phyloP scores from a whole-genome alignment of 1,139 yeast species.

The Saccharomyces pastorianus region DNA sequence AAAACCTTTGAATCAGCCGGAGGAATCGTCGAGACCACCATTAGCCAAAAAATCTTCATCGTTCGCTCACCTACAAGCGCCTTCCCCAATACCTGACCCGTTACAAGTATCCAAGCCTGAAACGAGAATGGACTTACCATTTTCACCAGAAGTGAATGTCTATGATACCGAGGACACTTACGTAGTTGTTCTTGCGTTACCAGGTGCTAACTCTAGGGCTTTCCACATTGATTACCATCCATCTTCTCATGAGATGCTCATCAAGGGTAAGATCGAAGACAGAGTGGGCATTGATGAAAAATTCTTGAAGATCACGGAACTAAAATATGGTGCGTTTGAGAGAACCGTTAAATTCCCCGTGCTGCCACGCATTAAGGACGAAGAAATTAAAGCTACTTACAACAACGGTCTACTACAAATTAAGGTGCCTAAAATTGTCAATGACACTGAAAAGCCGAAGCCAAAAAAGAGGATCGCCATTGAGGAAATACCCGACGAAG shows the following conservation, averaged over 20 bases:
- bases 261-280: slow-evolving; percentile 41
- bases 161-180: slow-evolving; percentile 41
- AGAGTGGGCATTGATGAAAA: slow-evolving; percentile 32
- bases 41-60: slow-evolving; percentile 16
- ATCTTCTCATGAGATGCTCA: slow-evolving; percentile 40
- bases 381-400: slow-evolving; percentile 44
- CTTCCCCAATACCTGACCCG: slow-evolving; percentile 35
- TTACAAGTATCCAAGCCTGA: slow-evolving; percentile 42
- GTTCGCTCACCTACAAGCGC: slow-evolving; percentile 27
- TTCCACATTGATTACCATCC: slow-evolving; percentile 51
- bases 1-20: not conserved
- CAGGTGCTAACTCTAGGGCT: slow-evolving; percentile 47
- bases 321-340: slow-evolving; percentile 45
- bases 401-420: slow-evolving; percentile 44
- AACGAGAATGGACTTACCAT: slow-evolving; percentile 37
- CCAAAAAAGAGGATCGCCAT: slow-evolving; percentile 37
- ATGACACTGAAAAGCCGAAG: slow-evolving; percentile 26
- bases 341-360: slow-evolving; percentile 48
- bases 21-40: slow-evolving; percentile 2
- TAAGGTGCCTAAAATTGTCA: slow-evolving; percentile 39
- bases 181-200: slow-evolving; percentile 41
- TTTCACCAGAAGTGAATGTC: slow-evolving; percentile 49
- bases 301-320: slow-evolving; percentile 37
- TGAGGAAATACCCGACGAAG: slow-evolving; percentile 38
- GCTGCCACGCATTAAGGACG: slow-evolving; percentile 44